These are phyloP conservation scores for Sporisorium scitamineum DNA, from an alignment of 1,284 basidiomycete species.

Conservation along the genomic window DNA sequence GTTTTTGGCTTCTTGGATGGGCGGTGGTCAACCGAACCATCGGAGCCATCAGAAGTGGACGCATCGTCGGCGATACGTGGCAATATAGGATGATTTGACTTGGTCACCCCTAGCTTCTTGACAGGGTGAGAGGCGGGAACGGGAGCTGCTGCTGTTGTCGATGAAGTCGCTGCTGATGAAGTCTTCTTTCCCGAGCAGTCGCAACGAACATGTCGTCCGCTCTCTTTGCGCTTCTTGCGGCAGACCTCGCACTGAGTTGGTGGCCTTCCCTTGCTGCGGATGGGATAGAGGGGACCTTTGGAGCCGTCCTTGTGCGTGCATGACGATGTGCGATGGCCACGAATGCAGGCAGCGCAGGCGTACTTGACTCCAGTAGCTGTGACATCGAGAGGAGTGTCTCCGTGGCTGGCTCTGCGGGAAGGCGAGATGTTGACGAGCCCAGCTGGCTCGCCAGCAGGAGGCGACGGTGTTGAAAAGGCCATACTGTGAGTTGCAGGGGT, in stretches of 20 bases:
- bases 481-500: conserved; percentile 11
- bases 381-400: conserved; percentile 6
- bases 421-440: not conserved
- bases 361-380: conserved; percentile 50
- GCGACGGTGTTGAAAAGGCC: conserved; percentile 14
- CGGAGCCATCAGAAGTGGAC: not conserved
- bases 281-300: conserved; percentile 55
- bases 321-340: conserved; percentile 60
- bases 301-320: conserved; percentile 65
- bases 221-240: conserved; percentile 52
- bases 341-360: conserved; percentile 63
- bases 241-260: conserved; percentile 60
- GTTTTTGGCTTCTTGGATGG: conserved; percentile 18
- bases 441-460: not conserved
- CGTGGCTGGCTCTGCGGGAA: conserved; percentile 11
- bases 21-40: conserved; percentile 3
- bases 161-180: not conserved
- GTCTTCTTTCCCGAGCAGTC: conserved; percentile 40
- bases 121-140: not conserved
- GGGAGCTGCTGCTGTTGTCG: not conserved
- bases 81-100: conserved; percentile 13
- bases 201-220: conserved; percentile 58
- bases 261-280: conserved; percentile 60
- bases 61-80: not conserved
- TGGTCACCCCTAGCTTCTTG: conserved; percentile 1